Evolutionary conservation across 106 monocot genomes (phyloP), one percentile per base, ranked within the genome.

Genomic region (Gastrodia elata): DNA sequence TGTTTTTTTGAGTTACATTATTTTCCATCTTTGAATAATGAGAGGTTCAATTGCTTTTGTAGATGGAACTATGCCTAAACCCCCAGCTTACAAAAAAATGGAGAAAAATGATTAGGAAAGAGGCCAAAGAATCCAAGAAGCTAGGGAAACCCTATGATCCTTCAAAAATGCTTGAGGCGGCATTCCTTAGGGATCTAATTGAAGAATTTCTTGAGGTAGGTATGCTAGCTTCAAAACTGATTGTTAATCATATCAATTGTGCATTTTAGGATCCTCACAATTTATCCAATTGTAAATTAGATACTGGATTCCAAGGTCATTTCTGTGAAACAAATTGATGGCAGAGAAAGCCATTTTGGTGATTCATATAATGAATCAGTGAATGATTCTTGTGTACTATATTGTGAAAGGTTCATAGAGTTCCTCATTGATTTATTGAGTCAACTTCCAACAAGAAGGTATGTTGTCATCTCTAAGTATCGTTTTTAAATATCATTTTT

Each of bases 341-440:
- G 61, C 79, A 84, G 72, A 40, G 74, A 75, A 41, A 48, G 27
- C 22, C 71, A 82, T 39, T 10, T 78, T n/a, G 72, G 25, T 16
- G 68, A 85, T 78, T 72, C 79, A 38, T 77, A 82, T 71, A 59
- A 38, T 77, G 79, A 77, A 73, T 80, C 80, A 81, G 73, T 99
- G 82, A 87, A 99, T 68, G 98, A 88, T 76, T 85, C 87, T 59
- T 84, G 83, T 79, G 82, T 93, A 30, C 73, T 99, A 73, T 99
- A 99, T 39, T 99, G 98, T 74, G 98, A 99, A 78, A 88, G 98
- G 42, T 99, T 93, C 79, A 89, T 88, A 83, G 98, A 99, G 68
- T 99, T 98, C 65, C 71, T 93, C 58, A 99, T 99, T 82, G 98
- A 99, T 87, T 61, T 93, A 64, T 77, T 99, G 83, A 99, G 98